phyloP scores from a whole-genome alignment of 2,329 filamentous ascomycete species.

The Leptographium galeiforme region DNA sequence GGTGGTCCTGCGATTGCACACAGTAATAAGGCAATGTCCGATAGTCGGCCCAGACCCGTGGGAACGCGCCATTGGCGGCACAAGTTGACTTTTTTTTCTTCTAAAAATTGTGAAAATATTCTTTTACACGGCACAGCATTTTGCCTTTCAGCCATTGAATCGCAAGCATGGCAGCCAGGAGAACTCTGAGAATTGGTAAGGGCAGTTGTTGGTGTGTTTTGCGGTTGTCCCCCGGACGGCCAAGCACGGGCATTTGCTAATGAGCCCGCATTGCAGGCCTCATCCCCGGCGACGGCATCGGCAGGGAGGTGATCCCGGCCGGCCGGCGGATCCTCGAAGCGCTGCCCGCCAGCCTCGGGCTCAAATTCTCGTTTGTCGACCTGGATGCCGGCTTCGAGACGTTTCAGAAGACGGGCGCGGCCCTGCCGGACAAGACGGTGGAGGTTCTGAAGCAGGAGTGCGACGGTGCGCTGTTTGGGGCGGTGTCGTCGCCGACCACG shows the following conservation, averaged over 20 bases:
- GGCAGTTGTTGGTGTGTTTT: not conserved
- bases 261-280: constrained; percentile 45
- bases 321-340: constrained; percentile 86
- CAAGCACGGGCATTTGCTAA: not conserved
- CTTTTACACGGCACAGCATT: not conserved
- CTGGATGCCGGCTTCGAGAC: constrained; percentile 88
- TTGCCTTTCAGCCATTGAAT: constrained; percentile 16
- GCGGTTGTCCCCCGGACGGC: not conserved
- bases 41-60: constrained; percentile 5
- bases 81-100: not conserved
- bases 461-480: constrained; percentile 91
- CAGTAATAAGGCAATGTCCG: constrained; percentile 1
- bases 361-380: constrained; percentile 90
- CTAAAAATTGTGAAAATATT: not conserved
- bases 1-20: no score
- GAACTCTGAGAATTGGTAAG: constrained; percentile 53
- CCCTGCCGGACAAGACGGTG: constrained; percentile 83
- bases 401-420: constrained; percentile 79
- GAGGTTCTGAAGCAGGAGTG: constrained; percentile 81
- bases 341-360: constrained; percentile 74
- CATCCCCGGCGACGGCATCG: constrained; percentile 96
- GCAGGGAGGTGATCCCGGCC: constrained; percentile 93
- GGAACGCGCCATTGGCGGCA: constrained; percentile 7
- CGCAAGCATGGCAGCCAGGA: constrained; percentile 41
- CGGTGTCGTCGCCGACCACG: constrained; percentile 80